Evolutionary conservation across 1,139 yeast species (phyloP).

Genomic region (Taphrina betulina): DNA sequence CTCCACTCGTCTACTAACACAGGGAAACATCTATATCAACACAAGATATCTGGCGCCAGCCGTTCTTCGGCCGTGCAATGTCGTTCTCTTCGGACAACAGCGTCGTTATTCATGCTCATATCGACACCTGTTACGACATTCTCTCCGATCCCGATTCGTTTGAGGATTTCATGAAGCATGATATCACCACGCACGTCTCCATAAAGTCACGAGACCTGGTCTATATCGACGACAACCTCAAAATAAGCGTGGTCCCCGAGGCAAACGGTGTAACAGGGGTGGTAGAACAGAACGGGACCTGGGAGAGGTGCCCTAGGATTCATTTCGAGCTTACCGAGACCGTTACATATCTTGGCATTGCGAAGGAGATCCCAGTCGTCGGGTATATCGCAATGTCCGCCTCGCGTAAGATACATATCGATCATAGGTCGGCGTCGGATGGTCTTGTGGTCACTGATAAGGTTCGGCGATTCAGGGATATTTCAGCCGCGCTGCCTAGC

Average conservation of each 20-base stretch:
- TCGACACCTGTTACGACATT: neutral
- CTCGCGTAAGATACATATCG: constrained; percentile 7
- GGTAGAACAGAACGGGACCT: no score
- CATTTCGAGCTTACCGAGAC: constrained; percentile 13
- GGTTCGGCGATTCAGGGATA: constrained; percentile 3
- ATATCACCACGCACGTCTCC: no score
- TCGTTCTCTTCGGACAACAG: neutral
- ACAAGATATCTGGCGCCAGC: no score
- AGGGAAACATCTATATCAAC: no score
- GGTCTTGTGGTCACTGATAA: constrained; percentile 27
- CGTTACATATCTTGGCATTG: constrained; percentile 23
- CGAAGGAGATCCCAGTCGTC: constrained; percentile 10
- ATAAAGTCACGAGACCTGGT: no score
- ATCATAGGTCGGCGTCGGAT: constrained; percentile 18
- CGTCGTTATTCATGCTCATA: neutral
- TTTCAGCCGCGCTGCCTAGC: neutral
- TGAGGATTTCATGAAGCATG: constrained; percentile 13
- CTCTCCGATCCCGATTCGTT: constrained; percentile 1
- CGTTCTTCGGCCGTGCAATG: no score
- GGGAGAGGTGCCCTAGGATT: neutral
- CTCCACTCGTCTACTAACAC: no score
- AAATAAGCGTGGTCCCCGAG: no score
- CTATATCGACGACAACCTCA: no score
- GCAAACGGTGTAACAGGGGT: no score
- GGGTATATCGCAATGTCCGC: constrained; percentile 7